A percentile compares a stretch with the other conserved stretches of the same genome.
These are phyloP conservation scores for Mesostigma viride DNA, from an alignment of 139 green algal genomes.

Conservation along the genomic window DNA sequence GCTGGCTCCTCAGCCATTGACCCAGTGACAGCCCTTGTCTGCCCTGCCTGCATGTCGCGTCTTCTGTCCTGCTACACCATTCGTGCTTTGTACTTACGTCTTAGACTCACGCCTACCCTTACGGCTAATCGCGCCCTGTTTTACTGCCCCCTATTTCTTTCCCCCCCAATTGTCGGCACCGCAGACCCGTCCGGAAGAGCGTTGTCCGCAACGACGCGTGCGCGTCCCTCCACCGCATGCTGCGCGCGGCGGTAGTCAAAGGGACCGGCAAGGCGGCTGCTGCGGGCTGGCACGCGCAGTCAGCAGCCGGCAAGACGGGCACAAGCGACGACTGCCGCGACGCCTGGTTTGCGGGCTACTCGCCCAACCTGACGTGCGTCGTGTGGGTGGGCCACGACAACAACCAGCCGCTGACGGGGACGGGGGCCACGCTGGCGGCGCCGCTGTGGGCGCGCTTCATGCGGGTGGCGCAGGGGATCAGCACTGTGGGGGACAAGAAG, in stretches of 20 bases:
- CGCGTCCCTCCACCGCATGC: background rate
- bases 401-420: constrained; percentile 28
- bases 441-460: constrained; percentile 32
- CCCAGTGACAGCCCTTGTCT: too few species aligned
- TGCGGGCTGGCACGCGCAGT: constrained; percentile 6
- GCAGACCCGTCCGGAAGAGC: background rate
- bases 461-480: constrained; percentile 18
- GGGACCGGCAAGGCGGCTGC: constrained; percentile 32
- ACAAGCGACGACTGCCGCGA: constrained; percentile 44
- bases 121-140: too few species aligned
- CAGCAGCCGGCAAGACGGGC: constrained; percentile 41
- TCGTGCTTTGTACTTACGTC: too few species aligned
- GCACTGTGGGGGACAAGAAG: too few species aligned
- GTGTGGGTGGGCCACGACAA: constrained; percentile 35
- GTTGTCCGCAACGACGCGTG: background rate
- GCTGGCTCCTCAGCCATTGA: too few species aligned
- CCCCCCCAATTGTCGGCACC: too few species aligned
- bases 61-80: too few species aligned
- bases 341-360: constrained; percentile 49
- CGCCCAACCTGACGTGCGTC: constrained; percentile 33
- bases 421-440: constrained; percentile 21
- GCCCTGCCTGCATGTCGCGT: too few species aligned
- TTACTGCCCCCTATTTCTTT: too few species aligned
- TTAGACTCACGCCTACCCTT: too few species aligned
- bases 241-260: constrained; percentile 18